Percentiles rank a stretch among this genome's conserved stretches.
phyloP scores from a whole-genome alignment of 139 green algal genomes.

The Chlamydomonas incerta region DNA sequence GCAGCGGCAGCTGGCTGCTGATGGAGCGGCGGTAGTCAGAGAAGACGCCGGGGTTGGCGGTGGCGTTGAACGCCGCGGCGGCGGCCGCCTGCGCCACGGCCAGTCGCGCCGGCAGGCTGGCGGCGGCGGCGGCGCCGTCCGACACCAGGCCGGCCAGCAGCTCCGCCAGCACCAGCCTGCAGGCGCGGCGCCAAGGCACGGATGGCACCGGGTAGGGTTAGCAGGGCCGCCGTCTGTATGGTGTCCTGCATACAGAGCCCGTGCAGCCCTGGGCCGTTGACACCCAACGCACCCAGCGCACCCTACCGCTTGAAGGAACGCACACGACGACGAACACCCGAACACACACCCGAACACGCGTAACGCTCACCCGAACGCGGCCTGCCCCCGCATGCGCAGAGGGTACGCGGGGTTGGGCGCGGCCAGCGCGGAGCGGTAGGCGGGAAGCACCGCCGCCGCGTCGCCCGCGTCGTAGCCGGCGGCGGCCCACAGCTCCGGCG shows the following conservation, averaged over 20 bases:
- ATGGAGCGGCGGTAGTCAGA: neutral
- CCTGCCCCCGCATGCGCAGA: neutral
- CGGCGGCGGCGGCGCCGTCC: too few species aligned
- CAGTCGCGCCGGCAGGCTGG: neutral
- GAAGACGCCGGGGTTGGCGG: neutral
- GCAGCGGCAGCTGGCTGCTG: neutral
- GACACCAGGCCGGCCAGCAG: neutral
- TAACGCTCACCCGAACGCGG: neutral
- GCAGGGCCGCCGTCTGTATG: too few species aligned
- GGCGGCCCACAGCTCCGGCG: neutral
- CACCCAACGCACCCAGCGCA: too few species aligned
- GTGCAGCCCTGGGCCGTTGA: too few species aligned
- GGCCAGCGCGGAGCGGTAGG: neutral
- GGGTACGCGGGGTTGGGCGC: neutral
- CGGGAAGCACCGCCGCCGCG: neutral
- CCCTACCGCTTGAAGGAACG: too few species aligned
- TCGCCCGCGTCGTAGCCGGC: conserved; percentile 9
- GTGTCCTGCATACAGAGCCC: too few species aligned
- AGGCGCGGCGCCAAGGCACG: too few species aligned
- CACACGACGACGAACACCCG: too few species aligned
- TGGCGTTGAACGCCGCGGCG: neutral
- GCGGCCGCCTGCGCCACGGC: neutral
- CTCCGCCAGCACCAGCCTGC: too few species aligned
- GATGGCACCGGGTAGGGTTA: too few species aligned
- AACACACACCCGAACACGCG: too few species aligned